Evolutionary conservation across 768 basidiomycete genomes (phyloP).

Genomic region (Antrodiella citrinella): DNA sequence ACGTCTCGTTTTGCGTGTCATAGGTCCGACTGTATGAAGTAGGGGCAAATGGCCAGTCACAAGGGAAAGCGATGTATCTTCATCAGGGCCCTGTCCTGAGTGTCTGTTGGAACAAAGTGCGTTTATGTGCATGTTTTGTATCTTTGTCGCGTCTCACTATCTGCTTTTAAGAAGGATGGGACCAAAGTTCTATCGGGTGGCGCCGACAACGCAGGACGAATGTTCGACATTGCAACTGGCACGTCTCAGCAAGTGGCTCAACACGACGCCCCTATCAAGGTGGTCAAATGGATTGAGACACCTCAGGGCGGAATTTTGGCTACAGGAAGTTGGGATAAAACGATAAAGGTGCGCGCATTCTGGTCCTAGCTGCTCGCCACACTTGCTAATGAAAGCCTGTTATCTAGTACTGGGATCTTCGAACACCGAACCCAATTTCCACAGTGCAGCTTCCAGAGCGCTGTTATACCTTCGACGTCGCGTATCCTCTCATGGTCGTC

Average conservation of each 20-base stretch:
- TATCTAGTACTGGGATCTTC: slow-evolving; percentile 86
- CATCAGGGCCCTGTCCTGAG: slow-evolving; percentile 89
- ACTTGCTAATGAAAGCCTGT: neutral
- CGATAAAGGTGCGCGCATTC: slow-evolving; percentile 79
- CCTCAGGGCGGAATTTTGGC: slow-evolving; percentile 70
- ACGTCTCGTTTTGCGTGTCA: neutral
- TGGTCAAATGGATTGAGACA: slow-evolving; percentile 74
- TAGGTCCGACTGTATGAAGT: slow-evolving; percentile 94
- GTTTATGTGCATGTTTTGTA: slow-evolving; percentile 15
- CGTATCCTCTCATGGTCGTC: slow-evolving; percentile 80
- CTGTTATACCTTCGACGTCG: slow-evolving; percentile 81
- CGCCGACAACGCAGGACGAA: slow-evolving; percentile 90
- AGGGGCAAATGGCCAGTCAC: slow-evolving; percentile 65
- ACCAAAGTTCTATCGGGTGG: slow-evolving; percentile 88
- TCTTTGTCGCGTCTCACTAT: slow-evolving; percentile 2
- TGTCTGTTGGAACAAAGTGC: slow-evolving; percentile 86
- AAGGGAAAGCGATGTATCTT: slow-evolving; percentile 83
- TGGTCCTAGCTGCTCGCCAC: neutral
- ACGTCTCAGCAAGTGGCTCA: slow-evolving; percentile 78
- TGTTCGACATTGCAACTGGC: slow-evolving; percentile 85
- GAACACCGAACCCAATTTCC: slow-evolving; percentile 65
- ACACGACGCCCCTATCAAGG: slow-evolving; percentile 85
- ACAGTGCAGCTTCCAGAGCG: slow-evolving; percentile 82
- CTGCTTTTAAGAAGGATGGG: slow-evolving; percentile 55
- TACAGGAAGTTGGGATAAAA: slow-evolving; percentile 98